phyloP scores from a whole-genome alignment of 768 basidiomycete genomes.

The Pisolithus albus region DNA sequence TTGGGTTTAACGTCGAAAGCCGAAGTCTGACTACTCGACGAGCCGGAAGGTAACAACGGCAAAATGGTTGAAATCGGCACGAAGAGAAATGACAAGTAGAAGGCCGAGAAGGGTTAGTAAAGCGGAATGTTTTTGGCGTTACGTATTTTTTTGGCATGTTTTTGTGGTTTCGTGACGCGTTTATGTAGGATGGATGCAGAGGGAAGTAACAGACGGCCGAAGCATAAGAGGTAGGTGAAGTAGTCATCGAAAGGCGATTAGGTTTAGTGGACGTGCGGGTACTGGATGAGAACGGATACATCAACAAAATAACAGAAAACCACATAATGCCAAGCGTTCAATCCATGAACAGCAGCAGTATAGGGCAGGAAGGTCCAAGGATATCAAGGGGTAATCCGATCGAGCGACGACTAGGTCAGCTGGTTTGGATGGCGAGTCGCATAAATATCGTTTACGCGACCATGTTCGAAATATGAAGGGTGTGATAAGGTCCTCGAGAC shows the following conservation, averaged over 20 bases:
- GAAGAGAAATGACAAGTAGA: constrained; percentile 7
- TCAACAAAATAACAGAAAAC: constrained; percentile 21
- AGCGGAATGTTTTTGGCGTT: constrained; percentile 45
- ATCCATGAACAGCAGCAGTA: constrained; percentile 31
- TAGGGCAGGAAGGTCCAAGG: constrained; percentile 24
- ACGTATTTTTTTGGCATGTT: constrained; percentile 33
- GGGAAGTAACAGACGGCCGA: constrained; percentile 29
- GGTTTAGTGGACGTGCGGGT: constrained; percentile 28
- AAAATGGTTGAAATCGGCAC: constrained; percentile 11
- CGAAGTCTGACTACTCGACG: constrained; percentile 13
- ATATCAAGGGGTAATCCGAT: constrained; percentile 23
- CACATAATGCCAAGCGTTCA: constrained; percentile 25
- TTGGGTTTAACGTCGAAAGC: constrained; percentile 18
- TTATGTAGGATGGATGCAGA: constrained; percentile 9
- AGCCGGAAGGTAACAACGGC: constrained; percentile 7
- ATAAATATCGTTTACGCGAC: constrained; percentile 27
- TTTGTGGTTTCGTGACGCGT: constrained; percentile 28
- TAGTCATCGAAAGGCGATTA: constrained; percentile 34
- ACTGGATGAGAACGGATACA: constrained; percentile 27
- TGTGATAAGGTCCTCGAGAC: constrained; percentile 40
- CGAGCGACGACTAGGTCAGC: constrained; percentile 18
- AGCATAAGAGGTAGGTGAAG: constrained; percentile 24
- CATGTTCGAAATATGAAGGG: constrained; percentile 23
- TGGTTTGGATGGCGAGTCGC: constrained; percentile 15
- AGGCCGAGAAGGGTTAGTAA: constrained; percentile 34